Base-by-base conservation (phyloP, 306 rosid genomes). In the Coriaria nepalensis region DNA sequence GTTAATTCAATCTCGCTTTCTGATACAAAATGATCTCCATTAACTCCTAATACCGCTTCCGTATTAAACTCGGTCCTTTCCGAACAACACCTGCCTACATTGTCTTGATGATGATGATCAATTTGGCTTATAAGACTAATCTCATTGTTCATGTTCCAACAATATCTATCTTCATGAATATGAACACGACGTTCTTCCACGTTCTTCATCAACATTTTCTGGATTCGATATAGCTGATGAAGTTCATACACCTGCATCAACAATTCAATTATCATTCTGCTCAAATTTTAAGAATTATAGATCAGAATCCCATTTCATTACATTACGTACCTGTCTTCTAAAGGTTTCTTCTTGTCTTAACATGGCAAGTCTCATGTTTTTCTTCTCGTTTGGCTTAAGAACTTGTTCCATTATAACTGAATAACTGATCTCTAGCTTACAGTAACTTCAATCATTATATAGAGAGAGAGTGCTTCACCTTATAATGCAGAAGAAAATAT, bases 1-100 rank as follows among this genome's bases (percentile, higher is more conserved):
- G 96, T 77, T 57, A 87, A 61, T 70, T 82, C 83, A 52, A 80
- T 78, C 72, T 75, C 80, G 48, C 62, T 71, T 76, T 92, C 98
- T 34, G 78, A 80, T 51, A 85, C 68, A 49, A 63, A 20, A 20
- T 20, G 29, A 20, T 20, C 29, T 20, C 3, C 29, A 20, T 20
- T 20, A 20, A 20, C 29, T 20, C 29, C 29, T 20, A 20, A 20
- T 20, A 20, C 29, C 29, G 29, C 1, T 20, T 20, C 3, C 29
- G 29, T 20, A 20, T 20, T 20, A 20, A 20, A 20, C 29, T 20
- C 29, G 29, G 29, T 1, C 29, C 1, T 1, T 20, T 20, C 29
- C 29, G 29, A 20, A 20, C 2, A 20, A 20, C 29, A 3, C n/a
- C n/a, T n/a, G 3, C 29, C 29, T 20, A 20, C 29, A 20, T 20